Evolutionary conservation across 2,329 filamentous ascomycete genomes (phyloP).

Genomic region (Torrubiella hemipterigena): DNA sequence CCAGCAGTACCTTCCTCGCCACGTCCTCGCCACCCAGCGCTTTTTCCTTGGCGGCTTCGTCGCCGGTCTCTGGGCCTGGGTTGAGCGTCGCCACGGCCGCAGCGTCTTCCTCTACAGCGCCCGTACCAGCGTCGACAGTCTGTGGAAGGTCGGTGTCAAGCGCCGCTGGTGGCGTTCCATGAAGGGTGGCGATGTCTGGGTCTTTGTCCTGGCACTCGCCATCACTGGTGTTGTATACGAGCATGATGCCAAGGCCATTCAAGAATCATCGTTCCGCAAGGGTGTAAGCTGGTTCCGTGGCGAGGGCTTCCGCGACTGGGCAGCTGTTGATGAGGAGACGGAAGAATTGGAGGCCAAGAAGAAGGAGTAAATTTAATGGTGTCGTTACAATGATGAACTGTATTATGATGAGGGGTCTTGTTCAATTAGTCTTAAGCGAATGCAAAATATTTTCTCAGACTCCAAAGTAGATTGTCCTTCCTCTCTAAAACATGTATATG

Average conservation of each 20-base stretch:
- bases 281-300: conserved; percentile 62
- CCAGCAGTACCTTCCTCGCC: conserved; percentile 63
- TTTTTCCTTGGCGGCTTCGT: conserved; percentile 85
- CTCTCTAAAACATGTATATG: background rate
- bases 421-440: no score
- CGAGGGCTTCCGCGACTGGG: conserved; percentile 63
- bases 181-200: conserved; percentile 68
- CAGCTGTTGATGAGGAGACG: conserved; percentile 37
- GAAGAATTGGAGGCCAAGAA: conserved; percentile 23
- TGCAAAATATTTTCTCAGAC: no score
- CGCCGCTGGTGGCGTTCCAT: conserved; percentile 76
- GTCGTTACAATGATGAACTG: background rate
- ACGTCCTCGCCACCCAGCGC: conserved; percentile 65
- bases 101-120: conserved; percentile 69
- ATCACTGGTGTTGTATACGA: conserved; percentile 71
- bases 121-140: conserved; percentile 64
- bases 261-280: conserved; percentile 57
- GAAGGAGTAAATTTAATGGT: conserved; percentile 15
- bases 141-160: conserved; percentile 94
- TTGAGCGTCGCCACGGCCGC: conserved; percentile 54
- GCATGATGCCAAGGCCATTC: conserved; percentile 53
- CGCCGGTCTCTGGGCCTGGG: conserved; percentile 73
- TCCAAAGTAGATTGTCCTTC: no score
- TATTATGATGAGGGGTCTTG: no score
- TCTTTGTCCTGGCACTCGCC: conserved; percentile 72